Conservation (phyloP, 2,329 filamentous ascomycete species). For the Beauveria pseudobassiana region DNA sequence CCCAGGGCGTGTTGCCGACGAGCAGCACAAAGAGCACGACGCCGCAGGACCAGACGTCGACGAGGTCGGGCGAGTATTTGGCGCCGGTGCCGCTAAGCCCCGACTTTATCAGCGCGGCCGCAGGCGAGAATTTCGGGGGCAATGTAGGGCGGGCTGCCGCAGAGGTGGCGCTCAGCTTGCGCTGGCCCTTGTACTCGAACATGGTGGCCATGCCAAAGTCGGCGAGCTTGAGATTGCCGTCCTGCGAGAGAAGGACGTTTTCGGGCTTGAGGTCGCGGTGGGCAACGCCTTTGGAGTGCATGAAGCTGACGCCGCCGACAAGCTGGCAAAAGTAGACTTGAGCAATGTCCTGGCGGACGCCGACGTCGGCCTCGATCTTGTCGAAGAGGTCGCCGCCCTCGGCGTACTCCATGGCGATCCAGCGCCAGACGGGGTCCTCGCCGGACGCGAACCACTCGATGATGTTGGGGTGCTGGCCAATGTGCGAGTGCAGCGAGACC, state of each 20-base stretch:
- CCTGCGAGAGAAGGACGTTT: conserved; percentile 81
- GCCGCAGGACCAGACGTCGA: conserved; percentile 95
- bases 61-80: conserved; percentile 69
- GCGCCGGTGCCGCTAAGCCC: conserved; percentile 38
- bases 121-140: conserved; percentile 78
- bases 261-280: conserved; percentile 91
- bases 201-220: conserved; percentile 95
- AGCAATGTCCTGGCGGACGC: conserved; percentile 88
- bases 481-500: conserved; percentile 79
- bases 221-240: conserved; percentile 85
- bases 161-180: conserved; percentile 84
- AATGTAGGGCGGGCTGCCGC: conserved; percentile 94
- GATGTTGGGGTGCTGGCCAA: conserved; percentile 85
- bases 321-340: conserved; percentile 95
- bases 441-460: conserved; percentile 88
- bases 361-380: conserved; percentile 97
- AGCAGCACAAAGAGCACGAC: conserved; percentile 95
- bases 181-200: conserved; percentile 80
- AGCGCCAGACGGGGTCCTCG: conserved; percentile 80
- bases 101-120: conserved; percentile 37
- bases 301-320: conserved; percentile 82
- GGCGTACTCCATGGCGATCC: conserved; percentile 97
- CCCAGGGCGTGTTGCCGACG: conserved; percentile 96
- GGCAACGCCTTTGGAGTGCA: conserved; percentile 92
- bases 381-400: conserved; percentile 96